Evolutionary conservation across 176 grass and related monocot genomes (phyloP), one percentile per base, ranked within the genome.

Genomic region (Paspalum vaginatum): DNA sequence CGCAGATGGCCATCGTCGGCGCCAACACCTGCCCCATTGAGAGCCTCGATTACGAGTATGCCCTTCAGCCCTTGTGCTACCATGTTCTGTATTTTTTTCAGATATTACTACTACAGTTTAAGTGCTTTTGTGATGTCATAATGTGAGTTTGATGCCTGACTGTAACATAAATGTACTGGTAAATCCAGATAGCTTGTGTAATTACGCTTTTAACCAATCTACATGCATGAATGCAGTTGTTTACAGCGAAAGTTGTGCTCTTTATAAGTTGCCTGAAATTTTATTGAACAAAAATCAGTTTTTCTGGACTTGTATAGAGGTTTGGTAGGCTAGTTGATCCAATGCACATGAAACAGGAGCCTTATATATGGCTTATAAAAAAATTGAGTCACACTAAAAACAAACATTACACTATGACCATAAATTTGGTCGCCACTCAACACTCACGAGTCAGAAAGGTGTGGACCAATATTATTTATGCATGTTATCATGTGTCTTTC

Each of bases 11-110:
- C 61, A 52, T 94, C 67, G 92, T 94, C 41, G 92, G 92, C 47
- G 66, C 83, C 65, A 94, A 94, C 5, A 67, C 88, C 41, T 94
- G 83, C 92, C 80, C 83, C 43, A 91, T 94, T 46, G 92, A 94
- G 81, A 91, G 92, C 83, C 89, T 94, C 54, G 92, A 94, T 61
- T 94, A 94, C 55, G 92, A 94, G 86, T 94, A 75, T 60, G 78
- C 57, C 24, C 13, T 21, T 22, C 5, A 65, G 21, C 61, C 14
- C 9, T 41, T 27, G 7, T 55, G 50, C 47, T 48, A 43, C 42
- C 7, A 25, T 7, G 1, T 7, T 16, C 13, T 25, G 1, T 66
- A 41, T 48, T 70, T 50, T 73, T 44, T 11, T 53, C 20, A 22
- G 4, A 79, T 42, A 40, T 53, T 3, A 6, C 66, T 78, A 37